Percentiles rank a stretch among this genome's conserved stretches.
Evolutionary conservation across 495 filamentous ascomycete species (phyloP).

Genomic region (Podospora australis): DNA sequence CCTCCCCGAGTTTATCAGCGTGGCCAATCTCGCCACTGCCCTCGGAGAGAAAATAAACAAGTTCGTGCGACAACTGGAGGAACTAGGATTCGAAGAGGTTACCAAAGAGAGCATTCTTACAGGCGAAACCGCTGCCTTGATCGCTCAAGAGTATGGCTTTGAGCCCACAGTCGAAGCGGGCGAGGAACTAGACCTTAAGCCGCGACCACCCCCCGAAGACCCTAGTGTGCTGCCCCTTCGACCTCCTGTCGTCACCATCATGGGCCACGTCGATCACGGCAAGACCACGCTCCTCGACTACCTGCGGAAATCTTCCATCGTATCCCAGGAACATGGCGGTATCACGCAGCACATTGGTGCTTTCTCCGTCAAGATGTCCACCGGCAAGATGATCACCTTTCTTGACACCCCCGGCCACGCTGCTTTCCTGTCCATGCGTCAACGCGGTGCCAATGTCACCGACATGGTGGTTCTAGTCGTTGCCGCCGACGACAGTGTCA

Average conservation of each 20-base stretch:
- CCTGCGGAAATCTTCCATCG: slow-evolving; percentile 87
- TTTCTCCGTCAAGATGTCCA: slow-evolving; percentile 85
- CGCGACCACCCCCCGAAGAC: slow-evolving; percentile 67
- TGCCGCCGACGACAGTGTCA: slow-evolving; percentile 95
- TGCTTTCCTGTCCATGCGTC: slow-evolving; percentile 92
- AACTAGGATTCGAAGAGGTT: slow-evolving; percentile 80
- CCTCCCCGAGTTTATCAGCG: slow-evolving; percentile 85
- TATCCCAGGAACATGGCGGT: slow-evolving; percentile 84
- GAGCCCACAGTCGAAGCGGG: slow-evolving; percentile 76
- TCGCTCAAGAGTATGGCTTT: slow-evolving; percentile 89
- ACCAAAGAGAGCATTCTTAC: slow-evolving; percentile 76
- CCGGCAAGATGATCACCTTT: slow-evolving; percentile 87
- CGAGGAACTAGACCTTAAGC: slow-evolving; percentile 62
- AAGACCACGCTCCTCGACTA: slow-evolving; percentile 96
- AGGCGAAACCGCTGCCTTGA: slow-evolving; percentile 80
- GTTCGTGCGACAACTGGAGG: slow-evolving; percentile 67
- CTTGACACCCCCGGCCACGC: slow-evolving; percentile 96
- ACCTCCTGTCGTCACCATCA: slow-evolving; percentile 96
- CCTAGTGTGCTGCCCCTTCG: slow-evolving; percentile 60
- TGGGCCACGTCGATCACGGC: slow-evolving; percentile 99
- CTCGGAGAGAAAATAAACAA: slow-evolving; percentile 62
- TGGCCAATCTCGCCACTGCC: slow-evolving; percentile 73
- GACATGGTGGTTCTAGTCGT: slow-evolving; percentile 97
- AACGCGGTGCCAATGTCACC: slow-evolving; percentile 90
- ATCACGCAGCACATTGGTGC: slow-evolving; percentile 99